Percentiles rank a stretch among this genome's conserved stretches.
These are phyloP conservation scores for Margaritispora aquatica DNA, from an alignment of 495 filamentous ascomycete species.

Conservation along the genomic window DNA sequence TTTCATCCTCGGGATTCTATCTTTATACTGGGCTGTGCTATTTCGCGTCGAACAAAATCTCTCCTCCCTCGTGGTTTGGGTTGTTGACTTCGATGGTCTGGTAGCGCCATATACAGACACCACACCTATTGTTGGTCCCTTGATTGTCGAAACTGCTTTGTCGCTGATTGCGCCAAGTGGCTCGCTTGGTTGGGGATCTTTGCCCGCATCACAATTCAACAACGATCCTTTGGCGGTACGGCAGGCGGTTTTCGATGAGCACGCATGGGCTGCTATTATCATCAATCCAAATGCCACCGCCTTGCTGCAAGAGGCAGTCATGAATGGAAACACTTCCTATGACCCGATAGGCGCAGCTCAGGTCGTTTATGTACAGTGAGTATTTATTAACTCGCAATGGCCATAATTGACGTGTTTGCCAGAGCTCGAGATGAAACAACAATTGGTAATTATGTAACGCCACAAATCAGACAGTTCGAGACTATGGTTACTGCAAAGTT, in stretches of 20 bases:
- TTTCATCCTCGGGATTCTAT: constrained; percentile 49
- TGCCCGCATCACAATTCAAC: constrained; percentile 45
- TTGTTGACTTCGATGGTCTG: constrained; percentile 61
- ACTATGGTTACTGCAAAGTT: constrained; percentile 40
- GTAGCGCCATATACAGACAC: constrained; percentile 43
- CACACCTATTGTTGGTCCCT: constrained; percentile 50
- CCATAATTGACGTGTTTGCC: not conserved
- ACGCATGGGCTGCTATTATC: constrained; percentile 59
- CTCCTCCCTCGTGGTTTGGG: constrained; percentile 43
- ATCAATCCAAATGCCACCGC: constrained; percentile 60
- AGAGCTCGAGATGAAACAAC: constrained; percentile 50
- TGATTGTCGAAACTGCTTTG: constrained; percentile 37
- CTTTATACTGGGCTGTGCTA: constrained; percentile 56
- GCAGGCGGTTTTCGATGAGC: constrained; percentile 53
- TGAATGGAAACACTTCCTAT: constrained; percentile 52
- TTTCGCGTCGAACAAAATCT: constrained; percentile 43
- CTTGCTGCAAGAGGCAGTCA: constrained; percentile 50
- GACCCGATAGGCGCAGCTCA: constrained; percentile 58
- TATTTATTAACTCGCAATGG: not conserved
- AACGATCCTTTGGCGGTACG: constrained; percentile 54
- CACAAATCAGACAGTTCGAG: constrained; percentile 40
- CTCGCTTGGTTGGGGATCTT: constrained; percentile 44
- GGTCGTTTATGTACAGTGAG: constrained; percentile 45
- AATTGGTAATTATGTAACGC: constrained; percentile 45
- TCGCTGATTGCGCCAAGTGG: constrained; percentile 28